Evolutionary conservation across 192 early-diverging fungal genomes (phyloP), one percentile per base, ranked within the genome.

Genomic region (Jimgerdemannia lactiflua): DNA sequence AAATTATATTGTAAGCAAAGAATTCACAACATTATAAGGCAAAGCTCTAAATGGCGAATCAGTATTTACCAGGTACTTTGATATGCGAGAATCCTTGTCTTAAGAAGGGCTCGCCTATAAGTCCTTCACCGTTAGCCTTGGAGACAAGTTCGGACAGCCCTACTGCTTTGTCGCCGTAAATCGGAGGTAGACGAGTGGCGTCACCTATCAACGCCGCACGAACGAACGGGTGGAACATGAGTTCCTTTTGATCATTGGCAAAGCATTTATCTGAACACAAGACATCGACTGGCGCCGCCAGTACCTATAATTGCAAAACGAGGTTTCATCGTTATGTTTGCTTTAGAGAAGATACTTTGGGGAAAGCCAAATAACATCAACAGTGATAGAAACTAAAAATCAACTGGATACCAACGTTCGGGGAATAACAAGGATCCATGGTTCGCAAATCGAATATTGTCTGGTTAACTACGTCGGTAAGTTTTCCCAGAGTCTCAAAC

Each of bases 191-290:
- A 18, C 77, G 76, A 14, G 82, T 75, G 3, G 79, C 67, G 39
- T 74, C 78, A 10, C 88, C 88, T 39, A 84, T 73, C 4, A 87
- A 75, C 18, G 78, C 67, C 20, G 80, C 75, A 39, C 85, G 71
- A 43, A 84, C 78, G 40, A 65, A 76, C 4, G 71, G 64, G 71
- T 89, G 77, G 77, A 89, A 89, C 64, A 86, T 39, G 41, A 79
- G 44, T 40, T 84, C 77, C 40, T 83, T 72, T 65, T 89, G 82
- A 29, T 92, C 89, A 65, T 81, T 82, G 10, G 83, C 72, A 66
- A 91, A 92, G n/a, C 84, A 84, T 19, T 82, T 81, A 70, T 92
- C 91, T 54, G 86, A 83, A 67, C 92, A 89, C 4, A 92, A 71
- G 39, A 89, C 70, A 18, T 91, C 86, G 18, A 87, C 84, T 2